Base-by-base conservation (phyloP, 306 rosid species). In the Corylus americana region DNA sequence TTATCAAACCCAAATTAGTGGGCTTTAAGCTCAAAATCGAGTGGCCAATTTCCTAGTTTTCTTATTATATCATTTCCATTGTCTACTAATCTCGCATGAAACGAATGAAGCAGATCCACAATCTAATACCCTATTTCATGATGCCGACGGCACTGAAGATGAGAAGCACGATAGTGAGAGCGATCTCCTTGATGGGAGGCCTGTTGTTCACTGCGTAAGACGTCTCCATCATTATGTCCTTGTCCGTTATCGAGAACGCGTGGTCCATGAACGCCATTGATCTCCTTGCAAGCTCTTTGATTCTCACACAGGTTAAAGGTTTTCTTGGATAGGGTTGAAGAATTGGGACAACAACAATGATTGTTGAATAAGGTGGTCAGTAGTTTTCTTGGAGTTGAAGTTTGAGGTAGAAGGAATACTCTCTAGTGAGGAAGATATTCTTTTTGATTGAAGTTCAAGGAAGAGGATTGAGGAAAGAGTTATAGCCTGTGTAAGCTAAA, bases 111-210 rank as follows among this genome's bases (percentile, higher is more conserved):
- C 64, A 20, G 11, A 58, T 3, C 58, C 22, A 54, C 7, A 54
- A 54, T 54, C 20, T 17, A 54, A 54, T 16, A 4, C 58, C 58
- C 58, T 54, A 17, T 54, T 17, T 54, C 20, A 54, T 9, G 83
- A 96, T 90, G 69, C 92, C 97, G 69, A 93, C 81, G 47, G 90
- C 73, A 4, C 99, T 97, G 53, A 90, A 90, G 64, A 96, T 87
- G 71, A 96, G 97, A 20, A 96, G 99, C 0, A 97, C 66, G 25
- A 96, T 76, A 59, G 99, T 94, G 80, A 96, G 99, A 13, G 90
- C 96, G 88, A 96, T 93, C 93, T 96, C 99, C 70, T 90, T 96
- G 83, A 90, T 66, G 17, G 99, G 99, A 37, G 99, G 96, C 47
- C 69, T 88, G 86, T 93, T 88, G 87, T 91, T 96, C 84, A 96